A percentile compares a stretch with the other conserved stretches of the same genome.
These are phyloP conservation scores for Digitaria exilis DNA, from an alignment of 202 grass and related monocot species.

Conservation along the genomic window DNA sequence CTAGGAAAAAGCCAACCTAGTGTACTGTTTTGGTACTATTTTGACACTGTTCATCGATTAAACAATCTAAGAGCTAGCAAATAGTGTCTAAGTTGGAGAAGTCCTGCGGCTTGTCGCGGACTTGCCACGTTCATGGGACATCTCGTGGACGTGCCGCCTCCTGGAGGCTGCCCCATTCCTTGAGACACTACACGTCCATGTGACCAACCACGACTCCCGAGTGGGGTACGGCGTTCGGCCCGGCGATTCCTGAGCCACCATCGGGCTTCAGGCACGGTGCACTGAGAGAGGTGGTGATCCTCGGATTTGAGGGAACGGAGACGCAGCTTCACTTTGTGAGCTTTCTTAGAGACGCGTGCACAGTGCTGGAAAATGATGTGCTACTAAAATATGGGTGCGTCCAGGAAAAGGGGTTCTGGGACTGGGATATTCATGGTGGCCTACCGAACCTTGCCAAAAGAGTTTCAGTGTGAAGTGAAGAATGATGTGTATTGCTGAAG, in stretches of 20 bases:
- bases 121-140: background rate
- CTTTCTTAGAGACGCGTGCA: background rate
- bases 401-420: background rate
- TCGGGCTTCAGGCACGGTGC: background rate
- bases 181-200: background rate
- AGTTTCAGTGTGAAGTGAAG: too few species aligned
- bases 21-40: too few species aligned
- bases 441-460: too few species aligned
- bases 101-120: background rate
- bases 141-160: background rate
- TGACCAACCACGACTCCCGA: background rate
- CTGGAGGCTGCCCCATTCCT: conserved; percentile 2
- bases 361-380: background rate
- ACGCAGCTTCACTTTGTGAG: background rate
- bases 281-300: background rate
- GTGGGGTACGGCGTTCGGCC: too few species aligned
- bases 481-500: too few species aligned
- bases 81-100: too few species aligned
- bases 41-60: too few species aligned
- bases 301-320: background rate
- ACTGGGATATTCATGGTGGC: too few species aligned
- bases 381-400: background rate
- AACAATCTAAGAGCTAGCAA: too few species aligned
- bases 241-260: background rate
- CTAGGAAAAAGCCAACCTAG: too few species aligned